Conservation (phyloP, 2,329 filamentous ascomycete species). For the Ophiosphaerella korrae region DNA sequence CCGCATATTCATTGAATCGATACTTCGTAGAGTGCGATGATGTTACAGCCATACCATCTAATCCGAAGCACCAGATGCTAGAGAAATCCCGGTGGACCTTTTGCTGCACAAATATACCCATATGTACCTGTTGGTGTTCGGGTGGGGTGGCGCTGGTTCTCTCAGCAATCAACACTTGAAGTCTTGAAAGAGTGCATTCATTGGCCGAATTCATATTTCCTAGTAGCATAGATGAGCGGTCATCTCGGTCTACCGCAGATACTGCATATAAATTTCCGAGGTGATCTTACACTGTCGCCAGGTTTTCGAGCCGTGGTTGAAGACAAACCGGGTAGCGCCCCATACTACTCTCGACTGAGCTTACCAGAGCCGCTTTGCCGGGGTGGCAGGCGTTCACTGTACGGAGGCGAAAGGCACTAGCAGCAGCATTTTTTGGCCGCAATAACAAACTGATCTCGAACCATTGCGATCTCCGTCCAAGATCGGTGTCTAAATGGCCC, state of each 20-base stretch:
- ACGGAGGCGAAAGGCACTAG: background rate
- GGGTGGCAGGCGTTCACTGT: background rate
- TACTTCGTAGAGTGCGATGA: background rate
- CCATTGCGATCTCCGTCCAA: background rate
- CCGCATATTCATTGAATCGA: background rate
- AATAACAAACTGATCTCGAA: background rate
- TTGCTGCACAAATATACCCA: too few relatives aligned
- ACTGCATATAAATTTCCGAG: slow-evolving; percentile 1
- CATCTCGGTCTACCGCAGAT: slow-evolving; percentile 3
- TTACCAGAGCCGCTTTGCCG: background rate
- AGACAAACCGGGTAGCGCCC: background rate
- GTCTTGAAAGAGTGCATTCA: background rate
- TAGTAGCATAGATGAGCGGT: slow-evolving; percentile 1
- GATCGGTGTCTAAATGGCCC: background rate
- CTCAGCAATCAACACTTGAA: background rate
- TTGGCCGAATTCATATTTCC: background rate
- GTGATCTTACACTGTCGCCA: background rate
- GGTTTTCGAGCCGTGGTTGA: background rate
- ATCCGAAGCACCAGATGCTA: too few relatives aligned
- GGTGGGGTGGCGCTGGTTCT: background rate
- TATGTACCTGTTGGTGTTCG: too few relatives aligned
- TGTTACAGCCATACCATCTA: too few relatives aligned
- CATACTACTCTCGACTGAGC: background rate
- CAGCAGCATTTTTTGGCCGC: background rate
- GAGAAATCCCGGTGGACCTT: too few relatives aligned